Evolutionary conservation across 441 rosid genomes (phyloP), one percentile per base, ranked within the genome.

Genomic region (Populus hybrid): DNA sequence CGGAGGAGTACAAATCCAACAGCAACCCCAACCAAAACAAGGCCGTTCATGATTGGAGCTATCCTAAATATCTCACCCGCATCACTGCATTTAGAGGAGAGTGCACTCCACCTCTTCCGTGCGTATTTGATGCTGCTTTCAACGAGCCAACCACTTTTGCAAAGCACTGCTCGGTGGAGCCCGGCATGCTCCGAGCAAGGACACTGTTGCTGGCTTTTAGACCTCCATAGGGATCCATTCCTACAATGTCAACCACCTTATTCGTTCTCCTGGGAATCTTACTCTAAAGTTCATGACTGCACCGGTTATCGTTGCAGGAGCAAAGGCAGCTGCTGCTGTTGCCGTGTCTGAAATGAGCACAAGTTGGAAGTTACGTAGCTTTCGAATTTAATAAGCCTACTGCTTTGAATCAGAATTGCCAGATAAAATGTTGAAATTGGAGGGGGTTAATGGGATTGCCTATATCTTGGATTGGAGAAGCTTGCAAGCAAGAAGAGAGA

Each of bases 1-100:
- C 94, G 88, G 26, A 92, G 93, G 46, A 91, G 92, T 77, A 89
- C 93, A 65, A 91, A 89, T 26, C 98, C 96, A 69, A 89, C 88
- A 0, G 93, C 95, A 30, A 91, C 92, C 50, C 96, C 95, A 73
- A 93, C 72, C 66, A 89, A 87, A 72, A 83, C 83, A 76, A 91
- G 90, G 30, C 85, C 95, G 30, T 87, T 89, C 89, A 89, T 85
- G 68, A 85, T 88, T 2, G 93, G 91, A 3, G 91, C 97, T 38
- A 93, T 90, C 83, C 74, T 83, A 84, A 91, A 91, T 26, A 91
- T 93, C 88, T 91, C 94, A 1, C 64, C 93, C 0, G 79, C 82
- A 0, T 81, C 91, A n/a, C 74, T 83, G 88, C 95, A 93, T 14
- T 84, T 85, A 0, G 92, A 73, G 72, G 89, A 76, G 14, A 91